Conservation (phyloP, 1,284 basidiomycete species). For the Malassezia restricta region DNA sequence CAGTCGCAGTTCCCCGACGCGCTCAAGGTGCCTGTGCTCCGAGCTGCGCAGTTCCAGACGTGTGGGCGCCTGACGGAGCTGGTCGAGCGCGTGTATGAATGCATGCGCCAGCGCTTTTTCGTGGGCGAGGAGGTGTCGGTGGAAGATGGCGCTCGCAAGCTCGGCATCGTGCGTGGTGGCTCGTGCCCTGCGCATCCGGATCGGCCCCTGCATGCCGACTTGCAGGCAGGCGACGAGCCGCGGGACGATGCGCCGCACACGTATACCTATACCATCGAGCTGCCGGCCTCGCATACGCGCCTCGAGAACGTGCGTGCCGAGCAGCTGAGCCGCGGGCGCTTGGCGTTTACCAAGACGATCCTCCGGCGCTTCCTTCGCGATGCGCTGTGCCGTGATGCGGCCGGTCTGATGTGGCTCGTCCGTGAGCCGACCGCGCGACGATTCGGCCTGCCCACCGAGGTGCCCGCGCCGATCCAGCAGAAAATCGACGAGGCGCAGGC, state of each 20-base stretch:
- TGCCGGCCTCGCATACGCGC: conserved; percentile 54
- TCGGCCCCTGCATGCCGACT: conserved; percentile 55
- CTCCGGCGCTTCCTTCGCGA: conserved; percentile 89
- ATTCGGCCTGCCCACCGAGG: conserved; percentile 62
- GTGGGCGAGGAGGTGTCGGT: conserved; percentile 55
- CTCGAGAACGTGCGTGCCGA: conserved; percentile 68
- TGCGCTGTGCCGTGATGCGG: conserved; percentile 75
- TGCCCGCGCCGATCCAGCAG: conserved; percentile 73
- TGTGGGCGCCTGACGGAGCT: conserved; percentile 87
- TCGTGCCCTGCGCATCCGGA: conserved; percentile 7
- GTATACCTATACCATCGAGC: conserved; percentile 78
- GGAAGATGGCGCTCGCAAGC: conserved; percentile 47
- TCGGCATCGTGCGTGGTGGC: conserved; percentile 13
- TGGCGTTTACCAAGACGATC: conserved; percentile 89
- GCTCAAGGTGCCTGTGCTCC: conserved; percentile 78
- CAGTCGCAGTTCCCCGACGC: conserved; percentile 82
- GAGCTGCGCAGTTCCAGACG: conserved; percentile 78
- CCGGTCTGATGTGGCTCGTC: conserved; percentile 87
- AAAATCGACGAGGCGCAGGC: conserved; percentile 53
- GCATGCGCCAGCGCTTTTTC: conserved; percentile 90
- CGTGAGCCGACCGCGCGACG: conserved; percentile 68
- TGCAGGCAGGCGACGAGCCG: conserved; percentile 60
- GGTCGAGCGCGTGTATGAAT: conserved; percentile 83
- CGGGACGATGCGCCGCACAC: conserved; percentile 56
- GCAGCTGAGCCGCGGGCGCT: conserved; percentile 69